Evolutionary conservation across 345 rosid genomes (phyloP).

Genomic region (Aegle marmelos): DNA sequence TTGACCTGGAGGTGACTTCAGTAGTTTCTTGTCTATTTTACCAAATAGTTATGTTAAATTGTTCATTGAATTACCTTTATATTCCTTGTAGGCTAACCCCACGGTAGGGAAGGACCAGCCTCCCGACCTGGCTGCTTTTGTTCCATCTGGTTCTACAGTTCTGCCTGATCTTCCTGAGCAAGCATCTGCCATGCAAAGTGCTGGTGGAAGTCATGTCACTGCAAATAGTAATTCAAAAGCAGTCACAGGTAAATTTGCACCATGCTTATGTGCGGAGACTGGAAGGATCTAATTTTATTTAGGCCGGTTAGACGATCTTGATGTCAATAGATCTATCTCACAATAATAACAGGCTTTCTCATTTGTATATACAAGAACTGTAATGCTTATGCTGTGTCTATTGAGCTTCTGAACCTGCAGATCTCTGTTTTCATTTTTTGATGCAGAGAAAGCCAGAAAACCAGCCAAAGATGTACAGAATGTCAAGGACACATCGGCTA

Average conservation of each 20-base stretch:
- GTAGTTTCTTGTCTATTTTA: constrained; percentile 5
- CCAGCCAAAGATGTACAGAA: constrained; percentile 31
- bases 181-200: constrained; percentile 28
- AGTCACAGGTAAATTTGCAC: constrained; percentile 39
- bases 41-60: background rate
- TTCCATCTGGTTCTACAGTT: constrained; percentile 55
- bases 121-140: constrained; percentile 80
- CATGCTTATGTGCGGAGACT: background rate
- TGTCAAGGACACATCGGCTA: constrained; percentile 30
- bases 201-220: constrained; percentile 26
- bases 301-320: background rate
- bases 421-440: constrained; percentile 4
- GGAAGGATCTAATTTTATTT: background rate
- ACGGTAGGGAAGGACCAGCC: constrained; percentile 89
- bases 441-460: constrained; percentile 56
- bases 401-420: background rate
- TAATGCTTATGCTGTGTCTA: background rate
- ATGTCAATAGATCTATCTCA: background rate
- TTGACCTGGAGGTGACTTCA: constrained; percentile 70
- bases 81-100: constrained; percentile 64
- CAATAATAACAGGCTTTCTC: background rate
- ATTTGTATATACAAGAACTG: background rate
- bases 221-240: constrained; percentile 37
- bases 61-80: constrained; percentile 1
- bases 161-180: constrained; percentile 48